Evolutionary conservation across 176 grass and related monocot species (phyloP).

Genomic region (Tuctoria greenei): DNA sequence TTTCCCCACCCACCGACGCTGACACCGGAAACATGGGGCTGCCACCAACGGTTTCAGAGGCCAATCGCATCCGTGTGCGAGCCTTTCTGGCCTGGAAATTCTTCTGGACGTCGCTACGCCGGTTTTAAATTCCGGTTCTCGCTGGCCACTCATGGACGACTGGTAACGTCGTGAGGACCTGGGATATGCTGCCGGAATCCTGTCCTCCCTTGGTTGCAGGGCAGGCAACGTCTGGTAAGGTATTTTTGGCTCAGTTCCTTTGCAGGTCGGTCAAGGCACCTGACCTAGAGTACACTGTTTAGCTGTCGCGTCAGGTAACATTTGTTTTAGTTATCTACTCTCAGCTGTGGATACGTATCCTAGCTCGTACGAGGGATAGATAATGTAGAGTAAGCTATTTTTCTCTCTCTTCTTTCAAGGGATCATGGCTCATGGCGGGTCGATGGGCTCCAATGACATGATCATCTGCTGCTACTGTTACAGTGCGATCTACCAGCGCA

Average conservation of each 20-base stretch:
- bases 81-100: background rate
- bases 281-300: background rate
- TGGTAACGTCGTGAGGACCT: background rate
- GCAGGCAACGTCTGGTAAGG: background rate
- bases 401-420: background rate
- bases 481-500: background rate
- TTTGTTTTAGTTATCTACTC: conserved; percentile 1
- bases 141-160: background rate
- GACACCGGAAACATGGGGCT: conserved; percentile 43
- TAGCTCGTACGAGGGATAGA: background rate
- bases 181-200: background rate
- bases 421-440: too few species aligned
- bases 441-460: background rate
- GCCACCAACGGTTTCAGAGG: conserved; percentile 47
- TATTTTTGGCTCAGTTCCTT: background rate
- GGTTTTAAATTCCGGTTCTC: background rate
- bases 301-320: conserved; percentile 19
- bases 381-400: background rate
- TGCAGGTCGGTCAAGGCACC: conserved; percentile 20
- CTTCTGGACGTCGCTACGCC: conserved; percentile 11
- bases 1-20: background rate
- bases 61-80: background rate
- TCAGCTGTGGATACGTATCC: conserved; percentile 9
- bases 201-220: background rate
- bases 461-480: background rate